These are phyloP conservation scores for Limtongozyma cylindracea DNA, from an alignment of 805 yeast genomes.

Conservation along the genomic window DNA sequence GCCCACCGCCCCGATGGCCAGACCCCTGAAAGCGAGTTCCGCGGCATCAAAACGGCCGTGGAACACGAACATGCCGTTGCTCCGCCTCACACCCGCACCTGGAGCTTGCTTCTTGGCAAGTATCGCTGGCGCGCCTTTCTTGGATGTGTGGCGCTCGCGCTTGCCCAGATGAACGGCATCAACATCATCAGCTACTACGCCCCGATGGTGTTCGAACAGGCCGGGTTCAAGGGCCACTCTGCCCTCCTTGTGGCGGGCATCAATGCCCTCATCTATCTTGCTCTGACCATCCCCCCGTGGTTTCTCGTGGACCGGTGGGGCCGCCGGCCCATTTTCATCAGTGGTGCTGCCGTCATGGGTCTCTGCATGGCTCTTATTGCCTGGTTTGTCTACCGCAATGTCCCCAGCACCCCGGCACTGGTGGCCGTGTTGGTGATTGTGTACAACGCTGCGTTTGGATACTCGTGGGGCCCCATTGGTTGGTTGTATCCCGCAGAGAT, in stretches of 20 bases:
- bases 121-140: constrained; percentile 10
- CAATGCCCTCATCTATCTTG: constrained; percentile 12
- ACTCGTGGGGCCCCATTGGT: constrained; percentile 20
- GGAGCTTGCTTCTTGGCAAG: constrained; percentile 14
- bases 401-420: constrained; percentile 9
- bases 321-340: constrained; percentile 14
- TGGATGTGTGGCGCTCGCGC: constrained; percentile 16
- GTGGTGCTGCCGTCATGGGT: constrained; percentile 15
- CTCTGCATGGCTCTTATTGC: constrained; percentile 10
- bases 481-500: constrained; percentile 18
- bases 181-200: constrained; percentile 34
- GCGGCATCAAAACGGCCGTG: constrained; percentile 18
- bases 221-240: constrained; percentile 15
- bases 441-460: constrained; percentile 17
- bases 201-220: constrained; percentile 23
- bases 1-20: constrained; percentile 8
- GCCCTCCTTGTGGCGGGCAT: constrained; percentile 19
- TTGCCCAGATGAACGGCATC: constrained; percentile 25
- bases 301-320: constrained; percentile 19
- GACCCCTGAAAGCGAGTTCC: constrained; percentile 15
- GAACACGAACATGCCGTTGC: constrained; percentile 10
- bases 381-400: constrained; percentile 9
- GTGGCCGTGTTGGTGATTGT: constrained; percentile 15
- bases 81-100: constrained; percentile 14
- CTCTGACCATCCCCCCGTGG: constrained; percentile 18